Conservation (phyloP, 768 basidiomycete genomes). For the Porphyrellus cyaneotinctus region DNA sequence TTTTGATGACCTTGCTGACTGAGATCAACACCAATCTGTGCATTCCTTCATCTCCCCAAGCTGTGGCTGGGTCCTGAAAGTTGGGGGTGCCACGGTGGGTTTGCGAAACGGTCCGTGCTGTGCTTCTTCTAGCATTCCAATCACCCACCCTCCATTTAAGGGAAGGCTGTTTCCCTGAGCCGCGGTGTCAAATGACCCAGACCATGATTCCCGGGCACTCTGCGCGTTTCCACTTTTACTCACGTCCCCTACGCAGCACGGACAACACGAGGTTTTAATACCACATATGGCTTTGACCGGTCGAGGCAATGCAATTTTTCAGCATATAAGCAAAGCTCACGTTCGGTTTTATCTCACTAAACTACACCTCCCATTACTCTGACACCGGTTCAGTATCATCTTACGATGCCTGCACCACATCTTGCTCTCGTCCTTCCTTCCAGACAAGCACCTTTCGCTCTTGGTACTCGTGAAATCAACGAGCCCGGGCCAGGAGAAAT, state of each 20-base stretch:
- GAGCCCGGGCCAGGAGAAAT: constrained; percentile 46
- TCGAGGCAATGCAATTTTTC: constrained; percentile 27
- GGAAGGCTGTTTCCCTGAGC: constrained; percentile 32
- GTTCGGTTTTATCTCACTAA: constrained; percentile 17
- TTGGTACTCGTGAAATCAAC: constrained; percentile 34
- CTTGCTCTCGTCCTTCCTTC: constrained; percentile 30
- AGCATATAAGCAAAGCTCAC: constrained; percentile 29
- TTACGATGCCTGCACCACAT: constrained; percentile 26
- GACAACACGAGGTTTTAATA: constrained; percentile 35
- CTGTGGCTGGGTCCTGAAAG: constrained; percentile 18
- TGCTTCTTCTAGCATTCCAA: constrained; percentile 29
- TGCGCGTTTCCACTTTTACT: constrained; percentile 25
- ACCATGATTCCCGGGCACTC: constrained; percentile 29
- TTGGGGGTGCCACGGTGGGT: constrained; percentile 7
- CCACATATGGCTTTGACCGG: constrained; percentile 19
- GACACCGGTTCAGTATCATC: constrained; percentile 3
- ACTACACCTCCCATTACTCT: constrained; percentile 11
- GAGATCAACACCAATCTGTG: constrained; percentile 5
- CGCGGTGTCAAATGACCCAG: constrained; percentile 31
- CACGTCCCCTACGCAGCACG: constrained; percentile 30
- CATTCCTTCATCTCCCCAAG: constrained; percentile 14
- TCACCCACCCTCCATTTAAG: constrained; percentile 26
- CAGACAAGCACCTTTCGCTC: constrained; percentile 34
- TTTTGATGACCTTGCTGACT: constrained; percentile 1
- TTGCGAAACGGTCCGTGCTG: constrained; percentile 22